A percentile compares a stretch with the other conserved stretches of the same genome.
These are phyloP conservation scores for Lactarius evosmus DNA, from an alignment of 768 basidiomycete species.

Conservation along the genomic window DNA sequence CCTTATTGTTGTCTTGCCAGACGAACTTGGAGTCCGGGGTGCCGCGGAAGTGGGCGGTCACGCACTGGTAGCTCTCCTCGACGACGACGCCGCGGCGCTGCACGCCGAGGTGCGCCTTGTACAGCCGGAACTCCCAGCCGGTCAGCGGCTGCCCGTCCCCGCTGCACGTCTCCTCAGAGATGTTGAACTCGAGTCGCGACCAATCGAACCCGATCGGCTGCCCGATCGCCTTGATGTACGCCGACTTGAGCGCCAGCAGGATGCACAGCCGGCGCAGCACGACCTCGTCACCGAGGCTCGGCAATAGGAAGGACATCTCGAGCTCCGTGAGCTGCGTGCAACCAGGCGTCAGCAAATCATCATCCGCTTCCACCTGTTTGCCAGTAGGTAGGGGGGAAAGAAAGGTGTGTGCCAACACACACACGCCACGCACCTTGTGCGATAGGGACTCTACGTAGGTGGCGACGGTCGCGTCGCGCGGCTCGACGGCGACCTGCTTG, in stretches of 20 bases:
- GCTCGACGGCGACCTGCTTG: constrained; percentile 62
- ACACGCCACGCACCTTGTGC: constrained; percentile 83
- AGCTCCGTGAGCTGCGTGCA: constrained; percentile 44
- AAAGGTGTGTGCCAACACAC: too few species aligned
- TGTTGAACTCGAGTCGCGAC: constrained; percentile 78
- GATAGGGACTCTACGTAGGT: constrained; percentile 70
- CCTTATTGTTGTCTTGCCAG: constrained; percentile 63
- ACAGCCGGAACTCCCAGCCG: constrained; percentile 87
- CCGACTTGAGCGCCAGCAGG: constrained; percentile 72
- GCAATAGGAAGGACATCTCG: constrained; percentile 53
- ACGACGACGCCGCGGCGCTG: constrained; percentile 52
- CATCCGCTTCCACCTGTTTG: too few species aligned
- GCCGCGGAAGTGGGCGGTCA: constrained; percentile 72
- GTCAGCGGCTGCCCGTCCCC: constrained; percentile 67
- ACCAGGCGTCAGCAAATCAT: constrained; percentile 17
- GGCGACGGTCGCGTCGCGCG: constrained; percentile 52
- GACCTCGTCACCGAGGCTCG: constrained; percentile 56
- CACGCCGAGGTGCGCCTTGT: constrained; percentile 69
- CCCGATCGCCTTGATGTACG: constrained; percentile 82
- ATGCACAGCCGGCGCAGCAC: constrained; percentile 73
- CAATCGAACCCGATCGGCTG: constrained; percentile 79
- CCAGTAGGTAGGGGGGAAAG: too few species aligned
- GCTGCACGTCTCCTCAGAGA: constrained; percentile 55
- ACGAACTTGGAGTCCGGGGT: constrained; percentile 63
- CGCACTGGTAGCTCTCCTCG: constrained; percentile 73